phyloP scores from a whole-genome alignment of 75 land plant species.

The Larix kaempferi region DNA sequence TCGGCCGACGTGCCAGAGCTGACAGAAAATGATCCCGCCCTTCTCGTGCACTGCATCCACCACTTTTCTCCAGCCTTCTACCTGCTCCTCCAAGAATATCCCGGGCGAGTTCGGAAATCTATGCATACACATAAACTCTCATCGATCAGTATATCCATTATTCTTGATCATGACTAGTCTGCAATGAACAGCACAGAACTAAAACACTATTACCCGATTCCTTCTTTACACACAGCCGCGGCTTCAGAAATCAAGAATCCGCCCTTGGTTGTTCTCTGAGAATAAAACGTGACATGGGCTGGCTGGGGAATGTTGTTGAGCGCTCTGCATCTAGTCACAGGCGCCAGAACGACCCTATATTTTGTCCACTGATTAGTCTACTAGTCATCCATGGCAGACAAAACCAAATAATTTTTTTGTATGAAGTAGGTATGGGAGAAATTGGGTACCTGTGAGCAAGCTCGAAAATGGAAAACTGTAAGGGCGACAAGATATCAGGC shows the following conservation, averaged over 20 bases:
- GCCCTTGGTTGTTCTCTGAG: slow-evolving; percentile 30
- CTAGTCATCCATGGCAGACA: not conserved
- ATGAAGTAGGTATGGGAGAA: too few relatives aligned
- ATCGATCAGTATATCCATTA: not conserved
- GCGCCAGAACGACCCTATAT: slow-evolving; percentile 31
- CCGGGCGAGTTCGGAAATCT: slow-evolving; percentile 34
- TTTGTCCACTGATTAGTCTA: not conserved
- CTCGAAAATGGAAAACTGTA: not conserved
- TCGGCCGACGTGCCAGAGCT: slow-evolving; percentile 40
- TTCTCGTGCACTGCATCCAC: slow-evolving; percentile 37
- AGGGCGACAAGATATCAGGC: slow-evolving; percentile 2
- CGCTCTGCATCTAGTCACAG: slow-evolving; percentile 31
- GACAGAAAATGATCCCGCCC: slow-evolving; percentile 27
- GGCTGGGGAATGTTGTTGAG: slow-evolving; percentile 22
- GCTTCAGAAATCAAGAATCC: slow-evolving; percentile 34
- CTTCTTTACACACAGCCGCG: slow-evolving; percentile 13
- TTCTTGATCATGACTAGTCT: not conserved
- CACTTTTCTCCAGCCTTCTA: slow-evolving; percentile 27
- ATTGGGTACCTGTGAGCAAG: slow-evolving; percentile 12
- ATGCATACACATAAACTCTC: not conserved
- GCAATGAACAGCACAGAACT: not conserved
- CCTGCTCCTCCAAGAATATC: slow-evolving; percentile 27
- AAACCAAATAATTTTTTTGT: not conserved
- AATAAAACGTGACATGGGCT: slow-evolving; percentile 11
- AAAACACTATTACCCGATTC: slow-evolving; percentile 13